Conservation (phyloP, 768 basidiomycete genomes). For the Trichaptum fuscoviolaceum region DNA sequence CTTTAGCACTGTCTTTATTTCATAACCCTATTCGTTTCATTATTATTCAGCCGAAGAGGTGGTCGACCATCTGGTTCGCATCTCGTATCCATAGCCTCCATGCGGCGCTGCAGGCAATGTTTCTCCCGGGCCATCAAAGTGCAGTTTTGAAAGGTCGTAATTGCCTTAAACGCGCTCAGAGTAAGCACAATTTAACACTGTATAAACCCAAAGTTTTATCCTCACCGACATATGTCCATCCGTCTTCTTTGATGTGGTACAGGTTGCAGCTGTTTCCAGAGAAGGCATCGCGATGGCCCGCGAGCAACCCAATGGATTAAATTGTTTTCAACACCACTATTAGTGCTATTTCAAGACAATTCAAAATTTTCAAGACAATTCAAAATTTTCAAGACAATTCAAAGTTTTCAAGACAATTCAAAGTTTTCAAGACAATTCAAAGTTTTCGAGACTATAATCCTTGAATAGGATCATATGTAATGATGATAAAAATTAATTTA, state of each 20-base stretch:
- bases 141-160: conserved; percentile 85
- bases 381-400: too few species aligned
- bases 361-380: too few species aligned
- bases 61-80: conserved; percentile 33
- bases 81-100: conserved; percentile 74
- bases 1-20: too few species aligned
- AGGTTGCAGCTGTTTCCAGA: conserved; percentile 95
- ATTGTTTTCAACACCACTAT: too few species aligned
- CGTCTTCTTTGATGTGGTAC: conserved; percentile 90
- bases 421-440: too few species aligned
- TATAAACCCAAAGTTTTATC: conserved; percentile 9
- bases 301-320: too few species aligned
- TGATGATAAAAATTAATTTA: too few species aligned
- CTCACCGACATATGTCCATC: conserved; percentile 94
- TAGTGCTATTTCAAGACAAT: too few species aligned
- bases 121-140: conserved; percentile 82
- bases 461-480: too few species aligned
- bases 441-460: too few species aligned
- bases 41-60: background rate
- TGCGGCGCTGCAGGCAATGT: conserved; percentile 49
- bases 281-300: conserved; percentile 93
- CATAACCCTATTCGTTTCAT: too few species aligned
- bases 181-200: conserved; percentile 5
- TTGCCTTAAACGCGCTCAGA: conserved; percentile 57
- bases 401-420: too few species aligned